Conservation (phyloP, 805 yeast species). For the Metschnikowia corniflorae region DNA sequence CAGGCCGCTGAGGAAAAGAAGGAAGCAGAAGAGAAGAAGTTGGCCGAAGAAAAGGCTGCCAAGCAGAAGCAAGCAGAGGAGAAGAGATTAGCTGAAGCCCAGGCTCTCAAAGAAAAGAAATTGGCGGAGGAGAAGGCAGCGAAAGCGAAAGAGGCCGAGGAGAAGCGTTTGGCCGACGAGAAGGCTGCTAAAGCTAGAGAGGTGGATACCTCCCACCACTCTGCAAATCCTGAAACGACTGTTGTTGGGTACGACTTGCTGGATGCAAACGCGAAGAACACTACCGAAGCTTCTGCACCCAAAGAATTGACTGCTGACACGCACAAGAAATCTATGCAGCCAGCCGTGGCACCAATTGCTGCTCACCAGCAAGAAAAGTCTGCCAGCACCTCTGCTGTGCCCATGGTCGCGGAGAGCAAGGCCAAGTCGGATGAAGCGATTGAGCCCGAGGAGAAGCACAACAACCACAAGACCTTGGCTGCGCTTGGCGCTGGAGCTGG, state of each 20-base stretch:
- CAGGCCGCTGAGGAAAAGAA: slow-evolving; percentile 7
- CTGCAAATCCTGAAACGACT: slow-evolving; percentile 13
- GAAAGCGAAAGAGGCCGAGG: slow-evolving; percentile 17
- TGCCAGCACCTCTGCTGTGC: too few relatives aligned
- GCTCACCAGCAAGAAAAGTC: slow-evolving; percentile 1
- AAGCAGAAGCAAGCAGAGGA: slow-evolving; percentile 19
- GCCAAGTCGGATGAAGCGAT: slow-evolving; percentile 12
- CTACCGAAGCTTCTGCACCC: too few relatives aligned
- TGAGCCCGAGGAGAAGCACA: slow-evolving; percentile 3
- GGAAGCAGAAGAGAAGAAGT: slow-evolving; percentile 1
- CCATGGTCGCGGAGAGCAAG: slow-evolving; percentile 9
- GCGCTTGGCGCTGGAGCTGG: slow-evolving; percentile 17
- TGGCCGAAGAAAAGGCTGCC: slow-evolving; percentile 5
- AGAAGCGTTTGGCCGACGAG: slow-evolving; percentile 28
- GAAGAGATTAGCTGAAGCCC: slow-evolving; percentile 27
- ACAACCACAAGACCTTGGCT: slow-evolving; percentile 4
- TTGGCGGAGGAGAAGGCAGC: slow-evolving; percentile 3
- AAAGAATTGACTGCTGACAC: too few relatives aligned
- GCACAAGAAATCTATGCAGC: not conserved
- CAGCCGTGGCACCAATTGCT: not conserved
- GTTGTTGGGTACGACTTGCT: slow-evolving; percentile 27
- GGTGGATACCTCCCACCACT: slow-evolving; percentile 2
- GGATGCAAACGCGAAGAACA: slow-evolving; percentile 2
- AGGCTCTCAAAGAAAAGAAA: slow-evolving; percentile 20
- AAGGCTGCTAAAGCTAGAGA: slow-evolving; percentile 27